Conservation (phyloP, 331 rosid genomes). For the Quercus lobata region DNA sequence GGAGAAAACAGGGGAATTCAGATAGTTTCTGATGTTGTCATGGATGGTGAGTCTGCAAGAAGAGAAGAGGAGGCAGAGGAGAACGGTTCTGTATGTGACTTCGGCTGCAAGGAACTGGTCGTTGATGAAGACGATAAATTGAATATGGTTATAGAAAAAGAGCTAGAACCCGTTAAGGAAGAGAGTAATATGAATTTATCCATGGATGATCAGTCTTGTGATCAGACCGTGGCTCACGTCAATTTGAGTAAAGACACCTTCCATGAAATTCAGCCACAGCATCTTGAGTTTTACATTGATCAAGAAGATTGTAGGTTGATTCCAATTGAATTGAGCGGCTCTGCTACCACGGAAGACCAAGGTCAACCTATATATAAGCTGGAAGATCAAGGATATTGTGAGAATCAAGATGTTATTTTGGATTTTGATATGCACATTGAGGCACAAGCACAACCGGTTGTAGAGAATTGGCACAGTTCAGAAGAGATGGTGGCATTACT, state of each 20-base stretch:
- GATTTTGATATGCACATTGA: constrained; percentile 54
- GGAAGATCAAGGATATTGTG: constrained; percentile 32
- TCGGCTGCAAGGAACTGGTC: constrained; percentile 33
- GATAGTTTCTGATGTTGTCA: constrained; percentile 36
- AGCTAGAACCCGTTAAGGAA: constrained; percentile 27
- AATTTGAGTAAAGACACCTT: constrained; percentile 15
- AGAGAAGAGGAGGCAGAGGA: constrained; percentile 39
- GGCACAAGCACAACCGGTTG: constrained; percentile 43
- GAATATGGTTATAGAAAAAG: constrained; percentile 22
- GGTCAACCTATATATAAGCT: constrained; percentile 26
- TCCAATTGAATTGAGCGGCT: constrained; percentile 66
- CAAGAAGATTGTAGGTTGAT: constrained; percentile 71
- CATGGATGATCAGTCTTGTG: constrained; percentile 31
- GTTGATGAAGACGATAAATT: constrained; percentile 36
- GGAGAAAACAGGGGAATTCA: constrained; percentile 42
- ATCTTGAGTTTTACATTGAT: constrained; percentile 82
- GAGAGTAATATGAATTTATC: constrained; percentile 11
- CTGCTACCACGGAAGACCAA: constrained; percentile 22
- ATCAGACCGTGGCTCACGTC: constrained; percentile 23
- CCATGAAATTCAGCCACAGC: constrained; percentile 37
- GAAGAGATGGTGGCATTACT: constrained; percentile 33
- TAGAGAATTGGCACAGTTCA: constrained; percentile 67
- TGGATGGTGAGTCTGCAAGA: constrained; percentile 32
- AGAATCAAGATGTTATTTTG: constrained; percentile 63
- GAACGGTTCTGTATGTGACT: constrained; percentile 59